Conservation (phyloP, 2,329 filamentous ascomycete species). For the Clonostachys rosea region DNA sequence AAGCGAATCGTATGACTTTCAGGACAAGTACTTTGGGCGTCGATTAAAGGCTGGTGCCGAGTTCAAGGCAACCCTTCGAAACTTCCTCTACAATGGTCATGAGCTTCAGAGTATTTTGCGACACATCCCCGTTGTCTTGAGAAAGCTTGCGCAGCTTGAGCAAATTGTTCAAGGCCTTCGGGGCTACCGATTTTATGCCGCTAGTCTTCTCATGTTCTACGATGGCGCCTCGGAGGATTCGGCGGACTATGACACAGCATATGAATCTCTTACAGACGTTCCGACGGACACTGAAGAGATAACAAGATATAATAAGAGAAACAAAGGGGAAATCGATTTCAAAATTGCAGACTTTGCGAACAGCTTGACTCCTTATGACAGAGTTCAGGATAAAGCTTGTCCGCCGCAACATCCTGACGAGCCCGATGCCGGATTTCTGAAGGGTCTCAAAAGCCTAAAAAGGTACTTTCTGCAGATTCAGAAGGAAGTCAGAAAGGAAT, state of each 20-base stretch:
- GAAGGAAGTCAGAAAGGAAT: slow-evolving; percentile 60
- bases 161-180: slow-evolving; percentile 74
- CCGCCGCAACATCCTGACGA: slow-evolving; percentile 77
- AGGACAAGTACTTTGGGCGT: slow-evolving; percentile 96
- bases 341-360: slow-evolving; percentile 99
- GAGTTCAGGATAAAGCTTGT: slow-evolving; percentile 58
- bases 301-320: slow-evolving; percentile 39
- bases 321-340: slow-evolving; percentile 69
- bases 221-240: slow-evolving; percentile 63
- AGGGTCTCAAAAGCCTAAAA: slow-evolving; percentile 73
- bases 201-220: slow-evolving; percentile 91
- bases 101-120: slow-evolving; percentile 74
- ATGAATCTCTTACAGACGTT: slow-evolving; percentile 55
- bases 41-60: slow-evolving; percentile 81
- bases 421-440: slow-evolving; percentile 84
- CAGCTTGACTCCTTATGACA: slow-evolving; percentile 84
- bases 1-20: slow-evolving; percentile 82
- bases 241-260: slow-evolving; percentile 40
- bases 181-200: slow-evolving; percentile 92
- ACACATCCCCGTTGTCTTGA: slow-evolving; percentile 82
- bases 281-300: slow-evolving; percentile 54
- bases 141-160: slow-evolving; percentile 80
- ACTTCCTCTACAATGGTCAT: slow-evolving; percentile 87
- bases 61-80: slow-evolving; percentile 82
- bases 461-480: slow-evolving; percentile 87